Base-by-base conservation (phyloP, 495 filamentous ascomycete genomes). In the Echria macrotheca region DNA sequence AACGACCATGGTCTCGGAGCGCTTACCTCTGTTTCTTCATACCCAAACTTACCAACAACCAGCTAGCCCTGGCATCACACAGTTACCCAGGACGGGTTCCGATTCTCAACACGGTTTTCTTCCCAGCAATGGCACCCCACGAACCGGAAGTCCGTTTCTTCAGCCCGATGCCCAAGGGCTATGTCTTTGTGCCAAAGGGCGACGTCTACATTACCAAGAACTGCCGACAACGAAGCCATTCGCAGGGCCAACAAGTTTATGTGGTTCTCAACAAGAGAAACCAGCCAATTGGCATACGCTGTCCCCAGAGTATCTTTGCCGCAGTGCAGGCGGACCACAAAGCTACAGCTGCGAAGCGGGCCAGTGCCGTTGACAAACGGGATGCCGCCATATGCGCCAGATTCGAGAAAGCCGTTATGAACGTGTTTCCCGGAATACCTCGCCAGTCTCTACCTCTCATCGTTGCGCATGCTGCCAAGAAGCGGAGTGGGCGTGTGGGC, bases 151-250 rank as follows among this genome's bases (percentile, higher is more conserved):
- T 59, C 15, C 51, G 44, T 7, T 15, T 41, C 10, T 19, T 49
- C 14, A 23, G 29, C 9, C 55, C 49, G 0, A 56, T 71, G 46
- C 67, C 68, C 3, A 9, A 21, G 2, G 58, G 66, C 21, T 74
- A 72, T 49, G 42, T 19, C 12, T 68, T 68, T 17, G 60, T 72
- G 15, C 56, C 47, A 10, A 70, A 67, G 28, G 69, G 70, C 42
- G 53, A 69, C 46, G 40, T 52, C 1, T 74, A 69, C 52, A 50
- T 65, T 21, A 73, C 70, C 22, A 54, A 52, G 17, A 29, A 69
- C 52, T 73, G 69, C 50, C 65, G 67, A 23, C 50, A 53, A n/a
- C 42, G 52, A 14, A 67, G 69, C 3, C 59, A 58, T n/a, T 53
- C 35, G 8, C 55, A 59, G 14, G 47, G 45, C 18, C 43, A 60